Base-by-base conservation (phyloP, 1,284 basidiomycete species). In the Heterobasidion annosum region DNA sequence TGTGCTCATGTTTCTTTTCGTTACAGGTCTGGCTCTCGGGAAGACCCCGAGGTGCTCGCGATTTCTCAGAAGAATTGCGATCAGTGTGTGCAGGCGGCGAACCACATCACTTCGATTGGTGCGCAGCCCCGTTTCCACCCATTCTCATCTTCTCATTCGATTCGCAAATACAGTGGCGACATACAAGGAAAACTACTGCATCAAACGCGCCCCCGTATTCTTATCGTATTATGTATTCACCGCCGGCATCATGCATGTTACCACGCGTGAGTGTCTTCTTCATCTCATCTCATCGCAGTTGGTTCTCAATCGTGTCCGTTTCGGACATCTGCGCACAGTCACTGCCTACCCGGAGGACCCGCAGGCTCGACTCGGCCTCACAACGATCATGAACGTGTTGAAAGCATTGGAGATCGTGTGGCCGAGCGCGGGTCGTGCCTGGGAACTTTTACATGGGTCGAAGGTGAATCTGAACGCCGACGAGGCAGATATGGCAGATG, bases 201-300 rank as follows among this genome's bases (percentile, higher is more conserved):
- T 90, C 52, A 77, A 78, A 47, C 78, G 80, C 16, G 81, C 81
- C 37, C 73, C 89, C 2, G 85, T 85, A 1, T 92, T 91, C 65
- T 69, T 91, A 48, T 85, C 81, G 59, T 93, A 91, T 64, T 91
- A 91, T 60, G 73, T 91, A 25, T 93, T 93, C 70, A 85, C 83
- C 8, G 90, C 90, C 18, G 82, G 83, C 56, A 83, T 93, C 58
- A 91, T 91, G 83, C 90, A 91, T 63, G 80, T 88, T 51, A 82
- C 81, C 1, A 81, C 73, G 37, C 67, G 88, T 89, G 56, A 54
- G 73, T 69, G 8, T 25, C 47, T 12, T 25, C 4, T 25, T 25
- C 25, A 48, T 16, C 49, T 50, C 48, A 54, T 56, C 16, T 25
- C 25, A 25, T 3, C 25, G 25, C 25, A 25, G 25, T 25, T 4